Conservation (phyloP, 257 asterid genomes). For the Echites panduratus region DNA sequence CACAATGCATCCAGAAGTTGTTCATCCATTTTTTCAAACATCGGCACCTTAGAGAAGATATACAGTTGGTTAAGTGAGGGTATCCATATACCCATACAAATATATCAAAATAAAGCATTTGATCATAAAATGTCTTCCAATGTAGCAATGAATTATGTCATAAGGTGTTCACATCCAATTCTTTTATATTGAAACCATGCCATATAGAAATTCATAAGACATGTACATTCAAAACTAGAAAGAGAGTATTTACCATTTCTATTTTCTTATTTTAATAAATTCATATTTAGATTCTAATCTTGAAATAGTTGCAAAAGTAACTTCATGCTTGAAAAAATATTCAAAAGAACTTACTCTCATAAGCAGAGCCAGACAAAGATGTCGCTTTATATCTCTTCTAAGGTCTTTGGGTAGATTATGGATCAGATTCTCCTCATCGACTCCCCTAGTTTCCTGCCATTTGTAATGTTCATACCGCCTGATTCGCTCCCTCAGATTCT, state of each 20-base stretch:
- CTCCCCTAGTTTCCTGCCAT: conserved; percentile 98
- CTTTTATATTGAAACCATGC: no score
- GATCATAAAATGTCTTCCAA: no score
- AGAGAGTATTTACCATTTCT: not conserved
- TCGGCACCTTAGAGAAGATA: conserved; percentile 56
- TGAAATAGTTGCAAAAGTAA: not conserved
- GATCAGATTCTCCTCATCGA: conserved; percentile 82
- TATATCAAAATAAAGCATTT: not conserved
- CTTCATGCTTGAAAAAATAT: not conserved
- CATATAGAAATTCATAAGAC: no score
- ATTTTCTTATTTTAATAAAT: not conserved
- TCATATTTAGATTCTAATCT: not conserved
- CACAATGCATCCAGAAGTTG: conserved; percentile 88
- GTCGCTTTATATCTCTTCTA: conserved; percentile 92
- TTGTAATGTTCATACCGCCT: conserved; percentile 88
- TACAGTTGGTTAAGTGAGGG: not conserved
- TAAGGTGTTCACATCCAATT: no score
- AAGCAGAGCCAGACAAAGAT: conserved; percentile 83
- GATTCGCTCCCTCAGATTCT: conserved; percentile 66
- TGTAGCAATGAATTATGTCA: no score
- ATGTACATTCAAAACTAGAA: no score
- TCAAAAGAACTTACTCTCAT: conserved; percentile 53
- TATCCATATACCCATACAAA: not conserved
- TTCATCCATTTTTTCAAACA: conserved; percentile 96
- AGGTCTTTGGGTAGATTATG: conserved; percentile 93